These are phyloP conservation scores for Zelopaecilomyces penicillatus DNA, from an alignment of 2,329 filamentous ascomycete species.

Conservation along the genomic window DNA sequence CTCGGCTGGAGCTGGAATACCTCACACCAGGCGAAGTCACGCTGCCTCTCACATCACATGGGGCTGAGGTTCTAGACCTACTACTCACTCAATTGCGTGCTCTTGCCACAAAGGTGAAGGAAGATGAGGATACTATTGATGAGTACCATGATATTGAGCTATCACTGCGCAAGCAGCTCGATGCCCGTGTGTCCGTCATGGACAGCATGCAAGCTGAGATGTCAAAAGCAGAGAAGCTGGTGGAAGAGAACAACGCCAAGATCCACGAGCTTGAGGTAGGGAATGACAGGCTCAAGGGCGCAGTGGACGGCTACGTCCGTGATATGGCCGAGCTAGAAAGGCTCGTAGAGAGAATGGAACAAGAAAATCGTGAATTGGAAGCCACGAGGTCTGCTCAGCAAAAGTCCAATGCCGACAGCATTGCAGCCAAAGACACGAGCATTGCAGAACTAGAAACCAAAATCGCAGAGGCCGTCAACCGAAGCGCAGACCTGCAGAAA, in stretches of 20 bases:
- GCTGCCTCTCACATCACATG: constrained; percentile 43
- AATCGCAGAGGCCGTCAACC: constrained; percentile 32
- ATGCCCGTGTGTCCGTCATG: constrained; percentile 43
- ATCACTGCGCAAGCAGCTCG: constrained; percentile 48
- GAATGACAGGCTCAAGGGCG: constrained; percentile 41
- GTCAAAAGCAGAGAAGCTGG: constrained; percentile 20
- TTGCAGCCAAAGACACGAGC: constrained; percentile 28
- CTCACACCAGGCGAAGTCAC: constrained; percentile 50
- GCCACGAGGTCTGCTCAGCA: constrained; percentile 25
- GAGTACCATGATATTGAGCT: constrained; percentile 51
- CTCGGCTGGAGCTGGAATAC: constrained; percentile 54
- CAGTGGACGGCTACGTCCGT: constrained; percentile 43
- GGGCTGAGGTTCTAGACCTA: constrained; percentile 48
- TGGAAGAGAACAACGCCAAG: constrained; percentile 29
- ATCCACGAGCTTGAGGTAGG: constrained; percentile 41
- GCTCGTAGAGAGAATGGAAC: constrained; percentile 42
- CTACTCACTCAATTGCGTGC: constrained; percentile 42
- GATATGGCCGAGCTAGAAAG: constrained; percentile 47
- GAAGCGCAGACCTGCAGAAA: constrained; percentile 28
- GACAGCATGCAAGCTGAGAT: constrained; percentile 38
- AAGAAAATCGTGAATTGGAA: constrained; percentile 20
- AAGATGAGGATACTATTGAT: constrained; percentile 47
- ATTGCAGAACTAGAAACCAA: constrained; percentile 36
- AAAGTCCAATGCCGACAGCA: constrained; percentile 23
- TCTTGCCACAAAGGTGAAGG: constrained; percentile 36